Base-by-base conservation (phyloP, 306 rosid genomes). In the Oemleria cerasiformis region DNA sequence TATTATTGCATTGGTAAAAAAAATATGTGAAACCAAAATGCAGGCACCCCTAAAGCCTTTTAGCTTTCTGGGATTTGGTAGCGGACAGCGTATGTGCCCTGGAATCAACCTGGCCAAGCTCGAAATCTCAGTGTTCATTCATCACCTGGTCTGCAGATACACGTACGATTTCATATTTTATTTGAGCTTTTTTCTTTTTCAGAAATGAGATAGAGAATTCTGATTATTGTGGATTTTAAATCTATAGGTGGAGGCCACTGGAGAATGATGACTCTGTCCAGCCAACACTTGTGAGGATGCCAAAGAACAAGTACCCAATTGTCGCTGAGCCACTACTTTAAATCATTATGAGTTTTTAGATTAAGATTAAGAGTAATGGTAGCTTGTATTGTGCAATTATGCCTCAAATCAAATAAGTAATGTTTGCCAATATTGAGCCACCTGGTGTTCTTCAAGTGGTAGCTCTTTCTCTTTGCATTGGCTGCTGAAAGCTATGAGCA, bases 31-130 rank as follows among this genome's bases (percentile, higher is more conserved):
- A 45, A 12, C 44, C 44, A 30, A 81, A 79, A 56, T 87, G 70
- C 88, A 92, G 97, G 86, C 60, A 68, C 80, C 74, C 7, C 65
- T 92, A 23, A 92, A 64, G 82, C 87, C 98, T 41, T 89, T 78
- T 76, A 86, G 81, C 75, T 92, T 78, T 85, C 92, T 92, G 44
- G 96, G 96, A 77, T 92, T 92, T 81, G 94, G 98, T 25, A 92
- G 76, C 68, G 92, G 98, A 67, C 98, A 91, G 23, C 87, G 96
- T 40, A 92, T 92, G 98, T 92, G 98, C 74, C 96, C 94, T 3
- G 96, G 98, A 75, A 89, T 89, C 81, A 89, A 89, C 83, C 81
- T 89, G 82, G 96, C 96, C 25, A 92, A 92, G 78, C 74, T 92
- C 47, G 94, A 92, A 78, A 86, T 92, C 39, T 92, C 84, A 38